These are phyloP conservation scores for Pseudogymnoascus sp. DNA, from an alignment of 2,329 filamentous ascomycete genomes.

Conservation along the genomic window DNA sequence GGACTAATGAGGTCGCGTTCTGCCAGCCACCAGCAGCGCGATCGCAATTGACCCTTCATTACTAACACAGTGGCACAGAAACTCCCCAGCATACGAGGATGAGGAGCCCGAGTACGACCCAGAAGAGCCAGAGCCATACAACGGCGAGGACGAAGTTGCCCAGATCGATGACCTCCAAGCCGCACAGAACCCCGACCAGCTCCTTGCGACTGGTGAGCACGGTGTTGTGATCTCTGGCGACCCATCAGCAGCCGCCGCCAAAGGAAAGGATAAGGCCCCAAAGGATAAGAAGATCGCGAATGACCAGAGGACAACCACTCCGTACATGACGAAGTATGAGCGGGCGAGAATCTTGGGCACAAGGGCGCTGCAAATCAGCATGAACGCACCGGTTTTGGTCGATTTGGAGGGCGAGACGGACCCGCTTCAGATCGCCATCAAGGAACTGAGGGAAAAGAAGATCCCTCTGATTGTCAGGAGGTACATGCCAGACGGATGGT, in stretches of 20 bases:
- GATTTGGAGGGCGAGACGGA: conserved; percentile 97
- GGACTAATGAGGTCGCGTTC: conserved; percentile 4
- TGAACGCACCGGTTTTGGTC: conserved; percentile 95
- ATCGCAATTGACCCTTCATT: conserved; percentile 21
- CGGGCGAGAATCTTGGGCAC: conserved; percentile 88
- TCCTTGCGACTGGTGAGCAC: conserved; percentile 30
- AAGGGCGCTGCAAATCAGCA: conserved; percentile 90
- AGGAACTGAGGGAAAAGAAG: conserved; percentile 97
- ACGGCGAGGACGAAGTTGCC: conserved; percentile 47
- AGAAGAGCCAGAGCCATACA: conserved; percentile 48
- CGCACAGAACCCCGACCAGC: conserved; percentile 49
- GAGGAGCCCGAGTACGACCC: conserved; percentile 56
- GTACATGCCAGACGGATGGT: conserved; percentile 96
- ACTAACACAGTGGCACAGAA: conserved; percentile 43
- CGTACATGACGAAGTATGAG: conserved; percentile 99
- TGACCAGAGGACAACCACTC: conserved; percentile 83
- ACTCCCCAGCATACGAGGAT: conserved; percentile 67
- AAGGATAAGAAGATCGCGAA: conserved; percentile 86
- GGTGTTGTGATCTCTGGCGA: conserved; percentile 55
- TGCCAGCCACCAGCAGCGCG: neutral
- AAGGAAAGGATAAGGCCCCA: conserved; percentile 49
- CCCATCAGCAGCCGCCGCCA: conserved; percentile 53
- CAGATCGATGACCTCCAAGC: conserved; percentile 47
- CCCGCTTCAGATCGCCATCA: conserved; percentile 93
- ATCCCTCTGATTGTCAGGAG: conserved; percentile 91